A percentile compares a stretch with the other conserved stretches of the same genome.
These are phyloP conservation scores for Metarhizium brunneum DNA, from an alignment of 2,329 filamentous ascomycete species.

Conservation along the genomic window DNA sequence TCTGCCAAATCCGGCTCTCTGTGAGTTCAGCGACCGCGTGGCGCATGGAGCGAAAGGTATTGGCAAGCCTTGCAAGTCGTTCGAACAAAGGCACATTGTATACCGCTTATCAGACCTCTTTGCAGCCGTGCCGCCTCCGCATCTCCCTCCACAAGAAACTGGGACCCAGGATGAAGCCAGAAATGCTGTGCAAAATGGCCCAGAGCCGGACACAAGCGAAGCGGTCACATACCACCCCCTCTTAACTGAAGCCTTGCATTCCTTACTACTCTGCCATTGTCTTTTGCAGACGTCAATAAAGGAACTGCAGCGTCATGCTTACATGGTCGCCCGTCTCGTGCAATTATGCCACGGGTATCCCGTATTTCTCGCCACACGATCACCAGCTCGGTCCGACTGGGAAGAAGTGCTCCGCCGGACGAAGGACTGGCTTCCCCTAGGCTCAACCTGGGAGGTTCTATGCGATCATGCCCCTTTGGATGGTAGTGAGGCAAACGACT, in stretches of 20 bases:
- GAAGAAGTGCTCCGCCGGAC: constrained; percentile 61
- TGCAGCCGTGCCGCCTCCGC: constrained; percentile 52
- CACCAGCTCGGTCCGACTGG: constrained; percentile 70
- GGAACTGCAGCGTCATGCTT: constrained; percentile 68
- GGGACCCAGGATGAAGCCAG: constrained; percentile 11
- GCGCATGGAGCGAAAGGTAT: constrained; percentile 34
- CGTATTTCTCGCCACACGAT: constrained; percentile 64
- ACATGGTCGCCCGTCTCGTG: constrained; percentile 70
- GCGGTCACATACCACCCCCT: constrained; percentile 66
- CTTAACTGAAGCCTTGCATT: constrained; percentile 69
- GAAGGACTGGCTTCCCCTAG: constrained; percentile 61
- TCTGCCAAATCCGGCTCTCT: constrained; percentile 31
- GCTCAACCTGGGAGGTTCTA: constrained; percentile 58
- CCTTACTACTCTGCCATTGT: constrained; percentile 68
- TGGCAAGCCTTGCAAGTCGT: constrained; percentile 24
- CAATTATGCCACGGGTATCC: constrained; percentile 72
- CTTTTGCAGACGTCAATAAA: constrained; percentile 70
- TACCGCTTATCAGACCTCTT: constrained; percentile 56
- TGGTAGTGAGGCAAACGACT: neutral
- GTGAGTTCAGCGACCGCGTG: constrained; percentile 48
- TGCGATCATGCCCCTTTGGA: constrained; percentile 44
- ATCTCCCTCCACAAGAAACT: constrained; percentile 51
- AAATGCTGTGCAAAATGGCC: constrained; percentile 11
- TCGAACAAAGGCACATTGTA: constrained; percentile 27
- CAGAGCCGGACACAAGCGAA: constrained; percentile 19